phyloP scores from a whole-genome alignment of 176 grass and related monocot genomes.

The Cenchrus fungigraminus region DNA sequence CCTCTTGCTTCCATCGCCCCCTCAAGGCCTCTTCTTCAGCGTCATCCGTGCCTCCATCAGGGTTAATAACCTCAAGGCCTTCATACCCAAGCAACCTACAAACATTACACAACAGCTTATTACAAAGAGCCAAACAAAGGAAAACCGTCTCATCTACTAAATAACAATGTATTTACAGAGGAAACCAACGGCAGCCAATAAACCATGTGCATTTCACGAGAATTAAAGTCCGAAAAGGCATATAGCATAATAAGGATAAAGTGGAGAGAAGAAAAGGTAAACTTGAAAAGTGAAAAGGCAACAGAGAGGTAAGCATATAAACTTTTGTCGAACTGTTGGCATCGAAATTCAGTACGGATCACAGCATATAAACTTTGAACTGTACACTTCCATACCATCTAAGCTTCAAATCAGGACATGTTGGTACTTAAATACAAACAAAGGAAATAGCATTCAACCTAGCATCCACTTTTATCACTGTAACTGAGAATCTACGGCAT shows the following conservation, averaged over 20 bases:
- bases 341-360: neutral
- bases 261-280: neutral
- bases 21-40: conserved; percentile 82
- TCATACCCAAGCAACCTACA: conserved; percentile 85
- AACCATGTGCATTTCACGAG: neutral
- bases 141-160: neutral
- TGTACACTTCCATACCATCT: neutral
- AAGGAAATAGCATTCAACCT: neutral
- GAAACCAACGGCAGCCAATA: neutral
- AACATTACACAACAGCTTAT: conserved; percentile 23
- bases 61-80: conserved; percentile 97
- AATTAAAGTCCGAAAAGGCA: neutral
- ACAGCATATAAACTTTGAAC: neutral
- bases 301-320: neutral
- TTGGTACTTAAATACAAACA: neutral
- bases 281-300: neutral
- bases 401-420: conserved; percentile 2
- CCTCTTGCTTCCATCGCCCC: conserved; percentile 98
- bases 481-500: neutral
- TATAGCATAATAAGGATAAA: neutral
- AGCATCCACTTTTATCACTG: neutral
- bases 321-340: neutral
- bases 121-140: conserved; percentile 1
- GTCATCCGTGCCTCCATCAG: conserved; percentile 90
- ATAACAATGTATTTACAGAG: neutral